Conservation (phyloP, 139 green algal species). For the Edaphochlamys debaryana region DNA sequence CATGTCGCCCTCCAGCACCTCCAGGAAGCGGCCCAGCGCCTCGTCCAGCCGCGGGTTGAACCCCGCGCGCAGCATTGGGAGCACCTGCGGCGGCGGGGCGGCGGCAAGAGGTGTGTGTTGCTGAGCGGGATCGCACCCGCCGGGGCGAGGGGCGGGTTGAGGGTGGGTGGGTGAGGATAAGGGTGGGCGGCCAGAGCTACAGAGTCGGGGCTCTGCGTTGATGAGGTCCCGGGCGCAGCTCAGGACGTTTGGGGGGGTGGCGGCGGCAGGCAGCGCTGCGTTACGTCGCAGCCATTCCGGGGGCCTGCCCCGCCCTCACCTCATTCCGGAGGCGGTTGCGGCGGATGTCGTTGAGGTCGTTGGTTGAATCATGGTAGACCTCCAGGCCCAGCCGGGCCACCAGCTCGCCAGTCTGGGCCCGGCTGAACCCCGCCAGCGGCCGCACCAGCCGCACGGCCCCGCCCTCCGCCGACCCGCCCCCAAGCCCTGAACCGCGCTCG, state of each 20-base stretch:
- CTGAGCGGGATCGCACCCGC: no score
- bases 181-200: no score
- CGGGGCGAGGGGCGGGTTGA: no score
- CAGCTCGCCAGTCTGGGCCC: conserved; percentile 43
- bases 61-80: conserved; percentile 23
- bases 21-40: conserved; percentile 42
- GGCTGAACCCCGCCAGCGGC: conserved; percentile 51
- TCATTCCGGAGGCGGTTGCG: conserved; percentile 55
- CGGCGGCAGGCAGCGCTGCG: no score
- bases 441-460: conserved; percentile 38
- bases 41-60: conserved; percentile 52
- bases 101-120: no score
- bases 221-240: no score
- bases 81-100: no score
- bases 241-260: no score
- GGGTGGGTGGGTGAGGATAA: no score
- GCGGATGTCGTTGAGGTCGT: conserved; percentile 41
- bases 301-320: conserved; percentile 48
- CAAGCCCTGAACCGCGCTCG: no score
- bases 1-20: conserved; percentile 34
- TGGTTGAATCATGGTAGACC: conserved; percentile 62
- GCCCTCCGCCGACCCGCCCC: not conserved
- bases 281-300: no score
- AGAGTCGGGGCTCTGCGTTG: no score
- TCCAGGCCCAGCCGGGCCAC: not conserved